A percentile compares a stretch with the other conserved stretches of the same genome.
phyloP scores from a whole-genome alignment of 2,329 filamentous ascomycete species.

The Ophiostoma montium region DNA sequence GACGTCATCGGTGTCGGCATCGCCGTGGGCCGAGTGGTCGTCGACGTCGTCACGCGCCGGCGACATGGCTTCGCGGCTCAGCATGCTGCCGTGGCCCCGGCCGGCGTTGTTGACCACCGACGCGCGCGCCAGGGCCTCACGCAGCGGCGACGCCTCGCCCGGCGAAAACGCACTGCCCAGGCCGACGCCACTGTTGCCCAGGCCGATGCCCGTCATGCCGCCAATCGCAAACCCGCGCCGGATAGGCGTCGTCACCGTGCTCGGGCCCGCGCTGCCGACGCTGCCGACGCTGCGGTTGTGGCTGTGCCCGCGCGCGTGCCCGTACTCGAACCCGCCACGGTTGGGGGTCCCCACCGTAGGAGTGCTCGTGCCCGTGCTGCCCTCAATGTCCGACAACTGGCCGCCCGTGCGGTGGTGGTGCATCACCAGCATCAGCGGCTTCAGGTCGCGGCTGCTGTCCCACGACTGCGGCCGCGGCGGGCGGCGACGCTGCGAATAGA shows the following conservation, averaged over 20 bases:
- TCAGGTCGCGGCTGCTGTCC: constrained; percentile 55
- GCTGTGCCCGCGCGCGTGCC: neutral
- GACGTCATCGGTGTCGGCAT: neutral
- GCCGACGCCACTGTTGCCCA: neutral
- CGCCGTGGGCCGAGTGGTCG: neutral
- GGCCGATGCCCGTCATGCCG: constrained; percentile 1
- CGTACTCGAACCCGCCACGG: neutral
- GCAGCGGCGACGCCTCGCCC: constrained; percentile 12
- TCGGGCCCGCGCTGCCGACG: neutral
- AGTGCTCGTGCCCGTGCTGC: constrained; percentile 10
- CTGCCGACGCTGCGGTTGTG: neutral
- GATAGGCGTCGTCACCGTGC: constrained; percentile 1
- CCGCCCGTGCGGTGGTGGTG: constrained; percentile 32
- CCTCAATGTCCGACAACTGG: constrained; percentile 14
- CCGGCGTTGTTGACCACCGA: constrained; percentile 6
- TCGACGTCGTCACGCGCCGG: constrained; percentile 3
- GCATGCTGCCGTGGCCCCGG: too few relatives aligned
- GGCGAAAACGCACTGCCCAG: neutral
- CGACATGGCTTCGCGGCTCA: constrained; percentile 8
- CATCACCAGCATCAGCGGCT: constrained; percentile 62
- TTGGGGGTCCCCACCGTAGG: constrained; percentile 10
- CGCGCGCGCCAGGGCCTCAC: constrained; percentile 12
- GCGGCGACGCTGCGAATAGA: constrained; percentile 21
- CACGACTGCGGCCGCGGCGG: constrained; percentile 42
- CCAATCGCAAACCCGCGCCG: constrained; percentile 7